Evolutionary conservation across 2,329 filamentous ascomycete species (phyloP), one percentile per base, ranked within the genome.

Genomic region (Paecilomyces sp.): DNA sequence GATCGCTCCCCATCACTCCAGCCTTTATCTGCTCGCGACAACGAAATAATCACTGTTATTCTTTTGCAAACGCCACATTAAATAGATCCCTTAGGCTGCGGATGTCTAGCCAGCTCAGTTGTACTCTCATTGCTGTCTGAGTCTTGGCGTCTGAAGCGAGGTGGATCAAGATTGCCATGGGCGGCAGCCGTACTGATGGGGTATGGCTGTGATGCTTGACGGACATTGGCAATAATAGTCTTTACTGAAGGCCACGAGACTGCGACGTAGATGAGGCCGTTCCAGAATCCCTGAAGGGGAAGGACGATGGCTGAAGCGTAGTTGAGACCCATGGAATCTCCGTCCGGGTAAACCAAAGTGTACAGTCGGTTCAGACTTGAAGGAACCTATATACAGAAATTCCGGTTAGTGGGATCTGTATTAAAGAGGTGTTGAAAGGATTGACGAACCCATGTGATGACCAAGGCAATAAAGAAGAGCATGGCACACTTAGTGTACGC

Each of bases 201-300:
- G 4, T 33, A 36, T 13, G 57, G n/a, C 12, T 28, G 51, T 15
- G 25, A 41, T 24, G 18, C 30, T 11, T 34, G 53, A 1, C 56
- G 54, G 30, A 57, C 31, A n/a, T 25, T 54, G 31, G 41, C n/a
- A 30, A 57, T 13, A 12, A 62, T 30, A 33, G 75, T 74, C 69
- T 81, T 82, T 68, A 85, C 87, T 0, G 87, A 87, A 56, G 82
- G 74, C 80, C 85, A 84, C 5, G 88, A 90, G 1, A 88, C 91
- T 11, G 84, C 81, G 15, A 85, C 75, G 73, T 94, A 95, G 65
- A 95, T 91, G 60, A 89, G 73, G 18, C 87, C 84, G 71, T 95
- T 95, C 90, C 90, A 94, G 67, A 92, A 89, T 0, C 91, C 91
- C 70, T 95, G 91, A 0, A 92, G 80, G 0, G 91, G 90, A 8